phyloP scores from a whole-genome alignment of 2,329 filamentous ascomycete species.

The Fusarium kyushuense region DNA sequence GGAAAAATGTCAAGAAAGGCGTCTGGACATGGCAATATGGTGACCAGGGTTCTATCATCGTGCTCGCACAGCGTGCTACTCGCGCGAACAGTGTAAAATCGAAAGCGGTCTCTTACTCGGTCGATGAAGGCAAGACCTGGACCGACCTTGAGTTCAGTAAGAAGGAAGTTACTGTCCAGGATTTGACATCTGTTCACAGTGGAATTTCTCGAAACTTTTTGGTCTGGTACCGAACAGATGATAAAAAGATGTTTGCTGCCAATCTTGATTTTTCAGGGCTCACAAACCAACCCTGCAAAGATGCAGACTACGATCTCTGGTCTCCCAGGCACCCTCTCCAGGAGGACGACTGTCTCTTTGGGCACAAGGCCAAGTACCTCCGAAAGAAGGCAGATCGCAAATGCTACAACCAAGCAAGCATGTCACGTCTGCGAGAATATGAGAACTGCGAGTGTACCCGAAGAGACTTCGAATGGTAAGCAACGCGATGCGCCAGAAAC shows the following conservation, averaged over 20 bases:
- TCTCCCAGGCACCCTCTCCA: slow-evolving; percentile 84
- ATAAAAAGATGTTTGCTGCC: slow-evolving; percentile 74
- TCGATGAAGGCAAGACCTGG: slow-evolving; percentile 87
- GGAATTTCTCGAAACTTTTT: slow-evolving; percentile 93
- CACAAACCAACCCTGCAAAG: slow-evolving; percentile 76
- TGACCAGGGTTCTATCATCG: slow-evolving; percentile 92
- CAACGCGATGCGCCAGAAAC: slow-evolving; percentile 20
- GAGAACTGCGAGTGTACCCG: slow-evolving; percentile 86
- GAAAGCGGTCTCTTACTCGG: slow-evolving; percentile 77
- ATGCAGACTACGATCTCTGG: slow-evolving; percentile 85
- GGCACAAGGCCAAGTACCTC: slow-evolving; percentile 88
- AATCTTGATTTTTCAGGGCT: slow-evolving; percentile 92
- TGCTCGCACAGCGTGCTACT: slow-evolving; percentile 80
- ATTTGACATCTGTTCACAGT: slow-evolving; percentile 89
- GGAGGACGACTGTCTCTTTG: slow-evolving; percentile 87
- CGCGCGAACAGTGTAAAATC: slow-evolving; percentile 76
- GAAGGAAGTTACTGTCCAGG: slow-evolving; percentile 76
- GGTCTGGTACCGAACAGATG: slow-evolving; percentile 78
- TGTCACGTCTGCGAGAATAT: slow-evolving; percentile 78
- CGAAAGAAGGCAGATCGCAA: slow-evolving; percentile 84
- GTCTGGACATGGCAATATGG: slow-evolving; percentile 94
- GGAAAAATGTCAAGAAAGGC: slow-evolving; percentile 88
- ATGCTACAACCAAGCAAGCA: slow-evolving; percentile 84
- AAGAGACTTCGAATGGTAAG: slow-evolving; percentile 92
- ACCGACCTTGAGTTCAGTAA: slow-evolving; percentile 78